Evolutionary conservation across 2,329 filamentous ascomycete genomes (phyloP), one percentile per base, ranked within the genome.

Genomic region (Pyrenophora graminea): DNA sequence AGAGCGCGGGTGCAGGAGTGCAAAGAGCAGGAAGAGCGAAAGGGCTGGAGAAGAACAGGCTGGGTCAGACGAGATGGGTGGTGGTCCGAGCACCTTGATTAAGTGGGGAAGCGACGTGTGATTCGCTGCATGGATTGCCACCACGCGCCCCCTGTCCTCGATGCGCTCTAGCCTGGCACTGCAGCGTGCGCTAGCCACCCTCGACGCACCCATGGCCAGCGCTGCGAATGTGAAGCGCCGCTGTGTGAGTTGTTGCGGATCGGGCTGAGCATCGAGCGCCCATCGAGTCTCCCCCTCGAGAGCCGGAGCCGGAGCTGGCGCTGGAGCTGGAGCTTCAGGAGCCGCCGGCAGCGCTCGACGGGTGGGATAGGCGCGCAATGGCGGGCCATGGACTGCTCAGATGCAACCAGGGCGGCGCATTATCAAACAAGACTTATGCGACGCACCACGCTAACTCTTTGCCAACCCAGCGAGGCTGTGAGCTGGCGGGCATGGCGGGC

Each of bases 361-460:
- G 10, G 27, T 34, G 17, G 21, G 38, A 37, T 23, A 43, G 43
- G 37, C 45, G 42, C 30, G 13, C 48, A 45, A 37, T 36, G 23
- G 41, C 33, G 44, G 39, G 44, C 2, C 19, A 21, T 5, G 15
- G 15, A 21, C 19, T 3, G 19, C 19, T 3, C 19, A 21, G 19
- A 21, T 21, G 19, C 45, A 40, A 38, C 51, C 43, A 45, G 48
- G 51, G 54, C 60, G 62, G 58, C 57, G 56, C 60, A 61, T 55
- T 52, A 53, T 58, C 59, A 66, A 66, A 66, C 62, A 51, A 52
- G 51, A 51, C 60, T 60, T 58, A 58, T 63, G 56, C 63, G 58
- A 55, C 49, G 48, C 53, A 48, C 46, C 39, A 61, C 62, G 62
- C 63, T 64, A 65, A 49, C 30, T 53, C 33, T 37, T 30, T 57